A percentile compares a stretch with the other conserved stretches of the same genome.
Evolutionary conservation across 2,329 filamentous ascomycete species (phyloP).

Genomic region (Ophiocordyceps robertsii): DNA sequence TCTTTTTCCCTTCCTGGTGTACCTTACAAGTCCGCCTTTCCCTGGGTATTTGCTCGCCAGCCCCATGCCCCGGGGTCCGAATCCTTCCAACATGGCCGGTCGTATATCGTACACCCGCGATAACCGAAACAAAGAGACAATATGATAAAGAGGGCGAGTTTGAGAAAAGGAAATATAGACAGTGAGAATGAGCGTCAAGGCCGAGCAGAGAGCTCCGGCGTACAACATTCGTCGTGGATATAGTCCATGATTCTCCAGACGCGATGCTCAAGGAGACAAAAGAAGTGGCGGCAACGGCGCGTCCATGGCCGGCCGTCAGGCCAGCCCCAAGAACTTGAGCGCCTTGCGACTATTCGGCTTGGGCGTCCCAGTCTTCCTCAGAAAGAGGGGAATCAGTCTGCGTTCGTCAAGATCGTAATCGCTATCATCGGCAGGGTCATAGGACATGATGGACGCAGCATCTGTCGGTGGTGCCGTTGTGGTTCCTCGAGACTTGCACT

Average conservation of each 20-base stretch:
- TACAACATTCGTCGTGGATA: too few relatives aligned
- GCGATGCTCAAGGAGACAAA: background rate
- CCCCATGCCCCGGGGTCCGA: background rate
- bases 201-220: too few relatives aligned
- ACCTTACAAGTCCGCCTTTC: background rate
- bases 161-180: too few relatives aligned
- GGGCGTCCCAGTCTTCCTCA: constrained; percentile 18
- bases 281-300: background rate
- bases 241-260: too few relatives aligned
- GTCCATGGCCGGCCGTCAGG: constrained; percentile 11
- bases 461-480: constrained; percentile 9
- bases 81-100: background rate
- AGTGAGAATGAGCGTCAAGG: too few relatives aligned
- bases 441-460: constrained; percentile 17
- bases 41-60: background rate
- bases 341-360: constrained; percentile 36
- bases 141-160: too few relatives aligned
- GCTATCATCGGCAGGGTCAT: constrained; percentile 24
- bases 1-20: too few relatives aligned
- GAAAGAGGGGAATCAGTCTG: constrained; percentile 37
- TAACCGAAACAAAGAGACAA: background rate
- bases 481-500: constrained; percentile 13
- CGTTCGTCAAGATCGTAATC: constrained; percentile 34
- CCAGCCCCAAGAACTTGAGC: constrained; percentile 38
- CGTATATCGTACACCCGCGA: background rate